These are phyloP conservation scores for Puccinia horiana DNA, from an alignment of 1,284 basidiomycete genomes.

Conservation along the genomic window DNA sequence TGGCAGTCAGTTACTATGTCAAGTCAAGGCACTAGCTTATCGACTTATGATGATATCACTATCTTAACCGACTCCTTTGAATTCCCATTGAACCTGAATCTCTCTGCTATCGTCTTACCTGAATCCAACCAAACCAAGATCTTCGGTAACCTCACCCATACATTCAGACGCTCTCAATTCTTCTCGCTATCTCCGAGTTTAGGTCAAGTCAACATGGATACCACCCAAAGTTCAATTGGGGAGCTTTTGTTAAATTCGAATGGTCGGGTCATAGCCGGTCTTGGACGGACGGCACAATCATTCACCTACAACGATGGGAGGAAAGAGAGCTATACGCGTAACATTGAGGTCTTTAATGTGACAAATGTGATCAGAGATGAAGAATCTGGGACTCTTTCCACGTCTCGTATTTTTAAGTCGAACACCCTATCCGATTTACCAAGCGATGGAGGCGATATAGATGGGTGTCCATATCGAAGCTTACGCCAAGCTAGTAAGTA, in stretches of 20 bases:
- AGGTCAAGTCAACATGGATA: constrained; percentile 9
- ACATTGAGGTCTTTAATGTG: constrained; percentile 14
- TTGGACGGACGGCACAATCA: constrained; percentile 33
- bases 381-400: constrained; percentile 1
- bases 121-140: constrained; percentile 7
- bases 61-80: constrained; percentile 9
- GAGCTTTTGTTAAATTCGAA: constrained; percentile 4
- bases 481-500: not conserved
- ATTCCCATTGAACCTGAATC: constrained; percentile 26
- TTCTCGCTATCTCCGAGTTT: not conserved
- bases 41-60: constrained; percentile 6
- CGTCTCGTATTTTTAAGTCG: not conserved
- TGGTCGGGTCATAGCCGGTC: constrained; percentile 18
- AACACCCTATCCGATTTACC: not conserved
- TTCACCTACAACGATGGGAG: constrained; percentile 12
- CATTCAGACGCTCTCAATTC: not conserved
- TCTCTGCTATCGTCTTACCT: not conserved
- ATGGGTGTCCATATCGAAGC: not conserved
- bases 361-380: constrained; percentile 4
- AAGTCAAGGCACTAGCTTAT: constrained; percentile 10
- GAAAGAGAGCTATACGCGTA: not conserved
- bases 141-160: constrained; percentile 10
- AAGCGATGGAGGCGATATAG: not conserved
- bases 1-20: constrained; percentile 2
- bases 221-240: constrained; percentile 20